Evolutionary conservation across 2,329 filamentous ascomycete species (phyloP).

Genomic region (Coniella lustricola): DNA sequence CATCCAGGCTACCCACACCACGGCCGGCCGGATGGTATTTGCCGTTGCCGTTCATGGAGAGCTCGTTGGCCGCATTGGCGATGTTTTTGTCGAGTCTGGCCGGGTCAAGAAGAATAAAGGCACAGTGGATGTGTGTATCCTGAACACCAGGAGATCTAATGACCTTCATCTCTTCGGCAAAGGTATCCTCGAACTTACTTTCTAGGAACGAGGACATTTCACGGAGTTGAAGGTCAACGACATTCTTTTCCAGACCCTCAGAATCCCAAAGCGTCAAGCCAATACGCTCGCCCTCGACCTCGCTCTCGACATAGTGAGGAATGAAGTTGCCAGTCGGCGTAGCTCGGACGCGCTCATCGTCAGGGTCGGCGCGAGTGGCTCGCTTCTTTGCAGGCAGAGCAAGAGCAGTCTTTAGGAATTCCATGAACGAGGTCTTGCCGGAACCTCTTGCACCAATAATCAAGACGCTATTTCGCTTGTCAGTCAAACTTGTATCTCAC

Average conservation of each 20-base stretch:
- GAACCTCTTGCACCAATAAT: constrained; percentile 81
- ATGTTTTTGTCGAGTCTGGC: constrained; percentile 78
- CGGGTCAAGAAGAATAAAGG: constrained; percentile 87
- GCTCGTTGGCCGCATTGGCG: constrained; percentile 50
- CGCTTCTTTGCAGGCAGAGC: constrained; percentile 77
- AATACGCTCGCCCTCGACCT: constrained; percentile 85
- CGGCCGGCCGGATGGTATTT: constrained; percentile 37
- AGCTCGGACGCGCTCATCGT: constrained; percentile 47
- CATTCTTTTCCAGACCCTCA: constrained; percentile 85
- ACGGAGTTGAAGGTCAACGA: constrained; percentile 88
- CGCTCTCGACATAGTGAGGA: constrained; percentile 86
- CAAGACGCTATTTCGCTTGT: constrained; percentile 59
- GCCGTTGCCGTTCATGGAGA: constrained; percentile 41
- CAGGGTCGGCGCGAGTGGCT: constrained; percentile 46
- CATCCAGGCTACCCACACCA: constrained; percentile 65
- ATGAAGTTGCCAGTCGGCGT: constrained; percentile 65
- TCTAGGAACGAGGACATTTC: constrained; percentile 90
- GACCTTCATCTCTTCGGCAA: constrained; percentile 96
- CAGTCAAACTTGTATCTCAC: constrained; percentile 1
- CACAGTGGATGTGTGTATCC: constrained; percentile 96
- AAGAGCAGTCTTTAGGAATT: constrained; percentile 84
- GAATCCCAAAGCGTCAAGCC: constrained; percentile 97
- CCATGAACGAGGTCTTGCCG: constrained; percentile 94
- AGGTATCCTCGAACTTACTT: constrained; percentile 97
- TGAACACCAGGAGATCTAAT: constrained; percentile 84